Evolutionary conservation across 371 early-diverging fungal genomes (phyloP).

Genomic region (Apophysomyces elegans): DNA sequence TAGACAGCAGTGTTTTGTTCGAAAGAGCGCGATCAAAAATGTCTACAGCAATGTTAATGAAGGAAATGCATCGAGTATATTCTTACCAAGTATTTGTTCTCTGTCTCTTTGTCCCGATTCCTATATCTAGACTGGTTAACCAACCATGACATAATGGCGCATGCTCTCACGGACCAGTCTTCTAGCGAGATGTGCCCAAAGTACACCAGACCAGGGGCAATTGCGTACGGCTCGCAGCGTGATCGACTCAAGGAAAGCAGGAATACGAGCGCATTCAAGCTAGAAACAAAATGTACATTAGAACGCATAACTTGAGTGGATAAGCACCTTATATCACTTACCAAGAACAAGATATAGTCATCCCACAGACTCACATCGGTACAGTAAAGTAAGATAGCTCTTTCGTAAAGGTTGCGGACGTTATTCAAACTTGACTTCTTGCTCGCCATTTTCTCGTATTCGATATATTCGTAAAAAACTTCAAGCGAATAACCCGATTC

Average conservation of each 20-base stretch:
- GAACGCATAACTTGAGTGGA: background rate
- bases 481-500: constrained; percentile 37
- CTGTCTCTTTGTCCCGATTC: constrained; percentile 18
- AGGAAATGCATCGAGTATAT: background rate
- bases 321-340: constrained; percentile 20
- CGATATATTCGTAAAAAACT: constrained; percentile 52
- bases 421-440: constrained; percentile 31
- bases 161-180: constrained; percentile 33
- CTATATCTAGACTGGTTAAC: constrained; percentile 3
- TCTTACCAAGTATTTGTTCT: constrained; percentile 32
- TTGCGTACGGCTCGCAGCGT: constrained; percentile 63
- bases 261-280: constrained; percentile 39
- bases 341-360: constrained; percentile 66
- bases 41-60: constrained; percentile 20
- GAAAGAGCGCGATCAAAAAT: constrained; percentile 40
- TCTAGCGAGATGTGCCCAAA: constrained; percentile 58
- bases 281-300: constrained; percentile 7
- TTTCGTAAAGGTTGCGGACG: constrained; percentile 65
- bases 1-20: constrained; percentile 31
- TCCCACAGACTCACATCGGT: constrained; percentile 70
- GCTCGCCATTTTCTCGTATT: constrained; percentile 38
- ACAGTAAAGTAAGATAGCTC: constrained; percentile 61
- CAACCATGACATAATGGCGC: background rate
- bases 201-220: constrained; percentile 71
- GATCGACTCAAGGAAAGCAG: constrained; percentile 26